Percentiles rank a stretch among this genome's conserved stretches.
These are phyloP conservation scores for Lactifluus echinatus DNA, from an alignment of 768 basidiomycete species.

Conservation along the genomic window DNA sequence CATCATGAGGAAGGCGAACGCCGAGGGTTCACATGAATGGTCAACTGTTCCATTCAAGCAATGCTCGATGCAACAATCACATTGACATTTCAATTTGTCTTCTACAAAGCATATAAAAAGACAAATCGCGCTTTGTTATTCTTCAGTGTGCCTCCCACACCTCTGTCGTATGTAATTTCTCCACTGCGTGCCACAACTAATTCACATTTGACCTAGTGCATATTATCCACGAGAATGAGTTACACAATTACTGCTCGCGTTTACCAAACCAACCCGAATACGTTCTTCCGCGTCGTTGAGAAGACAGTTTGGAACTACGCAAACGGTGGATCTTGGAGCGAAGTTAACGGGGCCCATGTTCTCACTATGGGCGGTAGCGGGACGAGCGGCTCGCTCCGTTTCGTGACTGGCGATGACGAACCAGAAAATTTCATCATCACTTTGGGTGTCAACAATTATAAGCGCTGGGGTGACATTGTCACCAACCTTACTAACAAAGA, in stretches of 20 bases:
- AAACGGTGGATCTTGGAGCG: conserved; percentile 29
- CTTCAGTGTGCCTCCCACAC: neutral
- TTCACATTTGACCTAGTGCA: neutral
- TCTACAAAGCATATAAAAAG: neutral
- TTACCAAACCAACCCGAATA: conserved; percentile 19
- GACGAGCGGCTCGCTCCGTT: conserved; percentile 32
- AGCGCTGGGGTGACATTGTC: conserved; percentile 33
- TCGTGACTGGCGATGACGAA: conserved; percentile 27
- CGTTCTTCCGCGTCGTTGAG: conserved; percentile 29
- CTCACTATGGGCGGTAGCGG: conserved; percentile 34
- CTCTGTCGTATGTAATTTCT: neutral
- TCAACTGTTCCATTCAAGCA: neutral
- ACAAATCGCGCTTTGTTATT: neutral
- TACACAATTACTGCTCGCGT: conserved; percentile 22
- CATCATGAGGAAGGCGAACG: neutral
- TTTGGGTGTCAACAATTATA: conserved; percentile 34
- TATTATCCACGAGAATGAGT: conserved; percentile 10
- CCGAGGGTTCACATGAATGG: neutral
- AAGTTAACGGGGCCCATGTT: conserved; percentile 18
- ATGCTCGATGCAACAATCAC: too few relatives aligned
- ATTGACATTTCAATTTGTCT: neutral
- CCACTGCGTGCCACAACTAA: neutral
- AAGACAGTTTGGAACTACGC: conserved; percentile 30
- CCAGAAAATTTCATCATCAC: conserved; percentile 28
- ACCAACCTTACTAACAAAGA: conserved; percentile 23